These are phyloP conservation scores for Drechslerella coelobrocha DNA, from an alignment of 2,329 filamentous ascomycete genomes.

Conservation along the genomic window DNA sequence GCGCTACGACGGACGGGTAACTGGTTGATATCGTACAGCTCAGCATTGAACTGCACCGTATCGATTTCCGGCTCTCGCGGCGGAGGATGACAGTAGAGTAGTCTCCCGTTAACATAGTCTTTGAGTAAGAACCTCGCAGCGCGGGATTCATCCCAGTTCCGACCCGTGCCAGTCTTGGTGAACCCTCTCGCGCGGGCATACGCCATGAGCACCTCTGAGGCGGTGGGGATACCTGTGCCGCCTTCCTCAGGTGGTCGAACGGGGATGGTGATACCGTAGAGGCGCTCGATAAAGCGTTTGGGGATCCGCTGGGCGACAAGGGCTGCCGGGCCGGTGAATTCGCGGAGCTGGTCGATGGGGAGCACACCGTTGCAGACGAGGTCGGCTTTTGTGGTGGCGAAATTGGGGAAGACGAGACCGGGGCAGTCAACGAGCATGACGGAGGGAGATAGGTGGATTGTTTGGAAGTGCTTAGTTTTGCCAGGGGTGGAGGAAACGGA, in stretches of 20 bases:
- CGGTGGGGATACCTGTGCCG: slow-evolving; percentile 83
- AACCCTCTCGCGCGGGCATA: slow-evolving; percentile 92
- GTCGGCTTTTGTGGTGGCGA: slow-evolving; percentile 93
- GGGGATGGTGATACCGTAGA: slow-evolving; percentile 90
- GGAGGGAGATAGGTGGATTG: slow-evolving; percentile 86
- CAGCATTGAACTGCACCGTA: slow-evolving; percentile 78
- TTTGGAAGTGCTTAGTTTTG: slow-evolving; percentile 99
- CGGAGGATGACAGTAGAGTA: slow-evolving; percentile 89
- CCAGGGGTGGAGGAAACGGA: slow-evolving; percentile 96
- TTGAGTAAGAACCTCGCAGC: slow-evolving; percentile 90
- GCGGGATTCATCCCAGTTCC: slow-evolving; percentile 84
- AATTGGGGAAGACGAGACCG: slow-evolving; percentile 97
- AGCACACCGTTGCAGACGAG: slow-evolving; percentile 93
- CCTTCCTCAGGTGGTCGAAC: slow-evolving; percentile 86
- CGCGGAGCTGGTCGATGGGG: slow-evolving; percentile 93
- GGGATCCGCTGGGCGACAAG: slow-evolving; percentile 87
- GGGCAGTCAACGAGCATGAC: slow-evolving; percentile 97
- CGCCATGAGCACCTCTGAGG: slow-evolving; percentile 80
- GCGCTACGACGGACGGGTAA: slow-evolving; percentile 81
- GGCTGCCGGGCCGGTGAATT: slow-evolving; percentile 84
- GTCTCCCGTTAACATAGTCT: slow-evolving; percentile 95
- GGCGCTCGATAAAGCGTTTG: slow-evolving; percentile 83
- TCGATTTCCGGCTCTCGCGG: slow-evolving; percentile 72
- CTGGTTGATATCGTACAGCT: slow-evolving; percentile 83
- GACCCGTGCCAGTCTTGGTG: slow-evolving; percentile 83